Evolutionary conservation across 805 yeast genomes (phyloP), one percentile per base, ranked within the genome.

Genomic region (Metschnikowia anglica): DNA sequence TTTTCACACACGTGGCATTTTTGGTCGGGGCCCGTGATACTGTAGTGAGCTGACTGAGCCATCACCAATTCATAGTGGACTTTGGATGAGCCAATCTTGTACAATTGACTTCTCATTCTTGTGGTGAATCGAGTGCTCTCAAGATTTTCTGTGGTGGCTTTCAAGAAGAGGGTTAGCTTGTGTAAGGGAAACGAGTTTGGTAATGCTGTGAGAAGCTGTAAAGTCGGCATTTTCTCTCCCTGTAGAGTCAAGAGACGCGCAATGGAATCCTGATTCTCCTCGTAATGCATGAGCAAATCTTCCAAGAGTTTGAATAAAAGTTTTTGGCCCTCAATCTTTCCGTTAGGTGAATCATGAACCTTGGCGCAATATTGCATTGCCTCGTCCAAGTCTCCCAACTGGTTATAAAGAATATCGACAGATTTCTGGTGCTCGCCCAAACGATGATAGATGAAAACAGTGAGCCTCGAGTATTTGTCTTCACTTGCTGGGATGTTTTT

Each of bases 371-470:
- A 85, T 2, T 63, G 57, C 46, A 83, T 73, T 0, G 95, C 85
- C n/a, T 68, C 65, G 16, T 62, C 62, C 36, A 77, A 72, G 55
- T 84, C 84, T 3, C 75, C 62, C 34, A 86, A 60, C 16, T 80
- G 79, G 37, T 76, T 70, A 35, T 78, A 79, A 19, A 81, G 69
- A 2, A 88, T 75, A 41, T 78, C 77, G 13, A 91, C 63, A 0
- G 88, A 82, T 37, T 79, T 74, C 9, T 73, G 71, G 55, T 86
- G 87, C 39, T 79, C 79, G 1, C 78, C 81, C 32, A 85, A 55
- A 45, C 78, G 74, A 34, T 74, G 73, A 41, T 84, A 70, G 2
- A 89, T 76, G 34, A 76, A 70, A 0, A 86, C 79, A 30, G 77
- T 73, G 29, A 83, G 68, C 18, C 76, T 65, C 7, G 74, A 52